Base-by-base conservation (phyloP, 1,284 basidiomycete species). In the Mycena citricolor region DNA sequence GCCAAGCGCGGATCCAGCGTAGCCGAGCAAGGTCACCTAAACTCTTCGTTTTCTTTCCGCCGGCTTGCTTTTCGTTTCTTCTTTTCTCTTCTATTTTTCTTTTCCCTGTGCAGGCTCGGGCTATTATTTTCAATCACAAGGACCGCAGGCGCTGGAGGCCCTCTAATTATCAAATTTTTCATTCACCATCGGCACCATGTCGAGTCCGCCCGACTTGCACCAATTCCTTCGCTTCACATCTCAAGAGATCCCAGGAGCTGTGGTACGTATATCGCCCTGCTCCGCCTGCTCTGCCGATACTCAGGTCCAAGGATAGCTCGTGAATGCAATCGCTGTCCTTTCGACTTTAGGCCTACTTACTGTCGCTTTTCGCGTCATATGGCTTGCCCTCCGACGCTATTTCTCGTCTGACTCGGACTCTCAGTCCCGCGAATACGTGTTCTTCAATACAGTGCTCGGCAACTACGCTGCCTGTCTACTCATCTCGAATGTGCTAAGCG, bases 371-470 rank as follows among this genome's bases (percentile, higher is more conserved):
- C 69, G 73, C 49, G 62, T 74, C 29, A 49, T 66, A 16, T 76
- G 68, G 64, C 61, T 77, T 26, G 69, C 66, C 36, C 34, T 70
- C 36, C 59, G 56, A 39, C 59, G 61, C 36, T 48, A 50, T 31
- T 54, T 64, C 12, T 53, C 58, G 23, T 32, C 53, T 33, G 44
- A 39, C 11, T 26, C 51, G 23, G 58, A 62, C 46, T 50, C 63
- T 19, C 61, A 61, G 50, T 67, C 54, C 34, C 64, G 66, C 35
- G 77, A 79, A 59, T 75, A 73, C 30, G 62, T 79, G 42, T 85
- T 87, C 61, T 84, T 87, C 60, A 71, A 73, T 49, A 84, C 83
- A 5, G 83, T 83, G 50, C 70, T 86, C 10, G 85, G 85, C 10
- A 71, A 75, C 39, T 86, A 86, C 59, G 73, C 76, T 12, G 70